A percentile compares a stretch with the other conserved stretches of the same genome.
These are phyloP conservation scores for Acephala macrosclerotiorum DNA, from an alignment of 2,329 filamentous ascomycete genomes.

Conservation along the genomic window DNA sequence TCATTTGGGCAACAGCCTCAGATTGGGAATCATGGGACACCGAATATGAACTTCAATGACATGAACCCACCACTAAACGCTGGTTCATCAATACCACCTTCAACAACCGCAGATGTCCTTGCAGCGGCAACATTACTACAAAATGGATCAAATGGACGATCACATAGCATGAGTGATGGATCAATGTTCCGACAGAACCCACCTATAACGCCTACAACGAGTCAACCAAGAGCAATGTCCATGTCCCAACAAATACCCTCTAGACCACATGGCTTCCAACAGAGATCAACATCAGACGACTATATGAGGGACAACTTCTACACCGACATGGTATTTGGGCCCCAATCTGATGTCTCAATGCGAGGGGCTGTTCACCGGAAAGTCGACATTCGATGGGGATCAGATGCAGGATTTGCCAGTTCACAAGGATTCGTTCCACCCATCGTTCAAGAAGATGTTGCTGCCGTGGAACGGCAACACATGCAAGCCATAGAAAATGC, in stretches of 20 bases:
- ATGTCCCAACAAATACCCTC: constrained; percentile 33
- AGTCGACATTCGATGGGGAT: constrained; percentile 66
- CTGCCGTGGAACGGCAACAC: constrained; percentile 62
- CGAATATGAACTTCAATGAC: constrained; percentile 32
- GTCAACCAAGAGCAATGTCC: constrained; percentile 36
- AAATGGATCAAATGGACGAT: constrained; percentile 46
- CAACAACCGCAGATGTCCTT: constrained; percentile 60
- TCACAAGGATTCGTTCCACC: constrained; percentile 65
- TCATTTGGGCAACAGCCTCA: constrained; percentile 61
- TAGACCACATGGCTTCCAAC: constrained; percentile 24
- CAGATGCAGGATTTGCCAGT: constrained; percentile 68
- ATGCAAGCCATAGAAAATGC: constrained; percentile 62
- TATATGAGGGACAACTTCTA: constrained; percentile 37
- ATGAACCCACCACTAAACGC: constrained; percentile 33
- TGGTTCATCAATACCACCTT: constrained; percentile 28
- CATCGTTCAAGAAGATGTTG: constrained; percentile 62
- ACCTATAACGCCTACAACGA: constrained; percentile 27
- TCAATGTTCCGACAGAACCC: constrained; percentile 32
- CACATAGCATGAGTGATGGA: constrained; percentile 41
- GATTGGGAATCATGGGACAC: constrained; percentile 28
- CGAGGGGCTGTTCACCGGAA: constrained; percentile 42
- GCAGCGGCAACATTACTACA: constrained; percentile 63
- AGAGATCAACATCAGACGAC: constrained; percentile 27
- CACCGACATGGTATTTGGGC: constrained; percentile 40
- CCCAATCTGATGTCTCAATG: constrained; percentile 21